Evolutionary conservation across 1,139 yeast species (phyloP).

Genomic region (Zhuliangozyma parablackwelliae): DNA sequence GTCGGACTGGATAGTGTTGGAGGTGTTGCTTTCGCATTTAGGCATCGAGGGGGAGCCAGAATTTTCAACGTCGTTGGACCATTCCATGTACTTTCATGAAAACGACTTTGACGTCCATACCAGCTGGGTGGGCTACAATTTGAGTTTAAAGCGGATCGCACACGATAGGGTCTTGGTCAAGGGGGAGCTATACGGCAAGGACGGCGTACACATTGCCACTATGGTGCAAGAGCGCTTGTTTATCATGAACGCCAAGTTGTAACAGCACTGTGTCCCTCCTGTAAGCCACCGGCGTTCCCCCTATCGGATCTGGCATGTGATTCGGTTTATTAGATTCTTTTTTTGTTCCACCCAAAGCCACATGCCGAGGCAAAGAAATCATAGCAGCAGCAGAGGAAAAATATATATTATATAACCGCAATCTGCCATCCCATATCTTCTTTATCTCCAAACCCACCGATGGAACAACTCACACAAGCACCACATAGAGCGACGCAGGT

Average conservation of each 20-base stretch:
- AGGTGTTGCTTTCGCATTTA: constrained; percentile 21
- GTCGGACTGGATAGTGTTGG: constrained; percentile 56
- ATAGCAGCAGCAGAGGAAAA: too few relatives aligned
- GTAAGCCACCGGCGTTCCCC: too few relatives aligned
- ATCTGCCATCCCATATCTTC: too few relatives aligned
- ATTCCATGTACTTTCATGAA: constrained; percentile 63
- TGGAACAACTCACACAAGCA: too few relatives aligned
- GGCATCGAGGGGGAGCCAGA: constrained; percentile 18
- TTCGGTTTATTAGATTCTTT: too few relatives aligned
- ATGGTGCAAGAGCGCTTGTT: constrained; percentile 64
- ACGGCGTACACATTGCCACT: constrained; percentile 56
- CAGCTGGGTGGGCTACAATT: constrained; percentile 50
- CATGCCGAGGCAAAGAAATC: too few relatives aligned
- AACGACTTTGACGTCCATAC: constrained; percentile 43
- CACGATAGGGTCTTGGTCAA: constrained; percentile 53
- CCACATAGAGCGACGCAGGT: background rate
- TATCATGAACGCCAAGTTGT: constrained; percentile 15
- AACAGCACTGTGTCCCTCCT: too few relatives aligned
- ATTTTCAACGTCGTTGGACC: constrained; percentile 58
- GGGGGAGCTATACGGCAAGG: constrained; percentile 51
- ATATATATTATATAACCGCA: too few relatives aligned
- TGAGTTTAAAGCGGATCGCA: constrained; percentile 46
- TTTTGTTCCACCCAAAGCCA: too few relatives aligned
- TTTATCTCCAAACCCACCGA: too few relatives aligned
- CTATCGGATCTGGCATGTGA: too few relatives aligned